These are phyloP conservation scores for Solanum appendiculatum DNA, from an alignment of 257 asterid genomes.

Conservation along the genomic window DNA sequence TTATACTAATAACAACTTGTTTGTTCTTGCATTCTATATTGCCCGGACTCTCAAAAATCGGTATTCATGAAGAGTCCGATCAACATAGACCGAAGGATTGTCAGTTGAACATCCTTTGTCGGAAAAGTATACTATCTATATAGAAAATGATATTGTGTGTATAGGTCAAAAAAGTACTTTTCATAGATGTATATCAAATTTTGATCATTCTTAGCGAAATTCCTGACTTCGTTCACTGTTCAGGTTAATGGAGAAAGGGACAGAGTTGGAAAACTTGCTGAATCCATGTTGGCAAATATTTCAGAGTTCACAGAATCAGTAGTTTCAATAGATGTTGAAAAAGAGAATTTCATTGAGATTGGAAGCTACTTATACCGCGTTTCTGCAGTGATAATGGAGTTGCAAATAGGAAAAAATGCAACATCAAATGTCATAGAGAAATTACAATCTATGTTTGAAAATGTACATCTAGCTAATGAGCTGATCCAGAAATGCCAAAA, in stretches of 20 bases:
- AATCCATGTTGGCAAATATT: slow-evolving; percentile 32
- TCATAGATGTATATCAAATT: too few species aligned
- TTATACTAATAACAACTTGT: background rate
- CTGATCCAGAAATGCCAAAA: slow-evolving; percentile 21
- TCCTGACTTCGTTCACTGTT: background rate
- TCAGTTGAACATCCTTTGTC: background rate
- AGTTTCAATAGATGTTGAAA: slow-evolving; percentile 28
- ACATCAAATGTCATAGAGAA: slow-evolving; percentile 33
- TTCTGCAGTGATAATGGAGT: slow-evolving; percentile 47
- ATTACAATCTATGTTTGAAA: slow-evolving; percentile 32
- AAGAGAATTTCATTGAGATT: slow-evolving; percentile 35
- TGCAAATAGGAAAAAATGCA: slow-evolving; percentile 25
- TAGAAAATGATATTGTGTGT: background rate
- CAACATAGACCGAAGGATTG: background rate
- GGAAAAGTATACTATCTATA: background rate
- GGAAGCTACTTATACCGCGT: slow-evolving; percentile 65
- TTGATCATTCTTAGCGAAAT: background rate
- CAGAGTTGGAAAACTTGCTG: slow-evolving; percentile 17
- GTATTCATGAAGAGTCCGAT: background rate
- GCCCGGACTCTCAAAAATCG: background rate
- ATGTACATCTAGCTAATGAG: slow-evolving; percentile 33
- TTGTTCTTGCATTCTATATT: background rate
- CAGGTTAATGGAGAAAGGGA: slow-evolving; percentile 33
- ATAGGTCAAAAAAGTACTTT: background rate
- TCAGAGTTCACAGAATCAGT: slow-evolving; percentile 36